Conservation (phyloP, 768 basidiomycete genomes). For the Clathrus columnatus region DNA sequence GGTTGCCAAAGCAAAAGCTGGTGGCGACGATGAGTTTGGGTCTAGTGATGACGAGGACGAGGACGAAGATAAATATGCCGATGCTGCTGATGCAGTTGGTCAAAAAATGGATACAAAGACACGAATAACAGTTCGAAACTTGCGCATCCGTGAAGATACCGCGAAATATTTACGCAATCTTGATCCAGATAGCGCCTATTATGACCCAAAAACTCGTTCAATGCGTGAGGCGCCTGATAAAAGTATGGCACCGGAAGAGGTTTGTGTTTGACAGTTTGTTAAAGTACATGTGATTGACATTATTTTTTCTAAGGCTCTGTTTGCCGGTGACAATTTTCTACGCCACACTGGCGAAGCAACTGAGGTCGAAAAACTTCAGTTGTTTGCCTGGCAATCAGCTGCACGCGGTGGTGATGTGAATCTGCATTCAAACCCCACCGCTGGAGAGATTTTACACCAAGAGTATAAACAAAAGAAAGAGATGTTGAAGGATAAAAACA, state of each 20-base stretch:
- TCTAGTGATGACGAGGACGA: conserved; percentile 93
- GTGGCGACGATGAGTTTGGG: conserved; percentile 88
- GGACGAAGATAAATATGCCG: conserved; percentile 97
- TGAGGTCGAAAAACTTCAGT: conserved; percentile 83
- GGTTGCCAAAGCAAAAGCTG: conserved; percentile 81
- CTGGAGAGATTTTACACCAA: conserved; percentile 83
- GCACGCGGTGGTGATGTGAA: conserved; percentile 92
- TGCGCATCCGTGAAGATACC: conserved; percentile 98
- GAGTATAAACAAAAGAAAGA: conserved; percentile 93
- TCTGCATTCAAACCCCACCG: conserved; percentile 92
- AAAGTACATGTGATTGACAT: background rate
- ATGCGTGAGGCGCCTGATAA: conserved; percentile 94
- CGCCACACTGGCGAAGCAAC: conserved; percentile 89
- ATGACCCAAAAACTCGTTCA: conserved; percentile 98
- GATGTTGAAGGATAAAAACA: conserved; percentile 76
- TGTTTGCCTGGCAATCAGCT: conserved; percentile 96
- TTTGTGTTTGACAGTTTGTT: conserved; percentile 28
- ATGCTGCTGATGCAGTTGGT: conserved; percentile 94
- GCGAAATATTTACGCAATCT: conserved; percentile 98
- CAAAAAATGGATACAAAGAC: conserved; percentile 98
- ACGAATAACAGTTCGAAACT: conserved; percentile 93
- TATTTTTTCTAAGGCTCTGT: conserved; percentile 60
- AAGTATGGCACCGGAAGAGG: conserved; percentile 78
- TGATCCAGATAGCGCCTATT: conserved; percentile 93
- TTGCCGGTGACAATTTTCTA: conserved; percentile 95